A percentile compares a stretch with the other conserved stretches of the same genome.
phyloP scores from a whole-genome alignment of 257 asterid species.

The Nyctanthes arbortristis region DNA sequence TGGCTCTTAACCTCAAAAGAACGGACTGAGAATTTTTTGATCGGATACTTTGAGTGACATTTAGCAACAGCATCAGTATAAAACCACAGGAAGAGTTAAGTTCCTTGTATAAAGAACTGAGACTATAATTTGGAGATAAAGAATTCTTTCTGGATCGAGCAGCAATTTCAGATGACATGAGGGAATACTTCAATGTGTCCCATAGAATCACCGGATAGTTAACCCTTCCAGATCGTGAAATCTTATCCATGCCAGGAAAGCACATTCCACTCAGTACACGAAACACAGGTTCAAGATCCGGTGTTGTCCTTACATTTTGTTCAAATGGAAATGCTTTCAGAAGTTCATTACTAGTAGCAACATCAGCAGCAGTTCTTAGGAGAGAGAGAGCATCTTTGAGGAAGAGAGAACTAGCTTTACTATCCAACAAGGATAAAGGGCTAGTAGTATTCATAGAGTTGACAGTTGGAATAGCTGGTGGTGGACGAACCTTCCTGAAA shows the following conservation, averaged over 20 bases:
- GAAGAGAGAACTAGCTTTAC: slow-evolving; percentile 35
- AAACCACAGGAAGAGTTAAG: slow-evolving; percentile 84
- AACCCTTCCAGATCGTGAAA: slow-evolving; percentile 65
- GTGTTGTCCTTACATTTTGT: slow-evolving; percentile 40
- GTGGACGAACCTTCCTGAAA: slow-evolving; percentile 35
- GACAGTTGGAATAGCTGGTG: slow-evolving; percentile 30
- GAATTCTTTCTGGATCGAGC: slow-evolving; percentile 73
- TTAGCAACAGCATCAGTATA: slow-evolving; percentile 72
- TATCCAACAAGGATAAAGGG: slow-evolving; percentile 36
- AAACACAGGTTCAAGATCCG: slow-evolving; percentile 60
- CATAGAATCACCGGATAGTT: slow-evolving; percentile 71
- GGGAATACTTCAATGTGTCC: slow-evolving; percentile 88
- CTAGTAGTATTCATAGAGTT: slow-evolving; percentile 27
- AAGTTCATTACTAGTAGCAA: slow-evolving; percentile 47
- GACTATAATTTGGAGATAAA: slow-evolving; percentile 63
- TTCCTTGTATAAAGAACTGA: slow-evolving; percentile 63
- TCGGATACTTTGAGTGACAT: slow-evolving; percentile 59
- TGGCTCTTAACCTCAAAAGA: slow-evolving; percentile 67
- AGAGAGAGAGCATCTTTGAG: slow-evolving; percentile 66
- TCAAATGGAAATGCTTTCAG: slow-evolving; percentile 56
- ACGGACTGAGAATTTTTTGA: slow-evolving; percentile 47
- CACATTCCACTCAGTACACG: slow-evolving; percentile 69
- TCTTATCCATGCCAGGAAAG: slow-evolving; percentile 65
- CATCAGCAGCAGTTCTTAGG: slow-evolving; percentile 58
- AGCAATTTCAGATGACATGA: slow-evolving; percentile 79